phyloP scores from a whole-genome alignment of 2,329 filamentous ascomycete species.

The Fusarium tupiense region DNA sequence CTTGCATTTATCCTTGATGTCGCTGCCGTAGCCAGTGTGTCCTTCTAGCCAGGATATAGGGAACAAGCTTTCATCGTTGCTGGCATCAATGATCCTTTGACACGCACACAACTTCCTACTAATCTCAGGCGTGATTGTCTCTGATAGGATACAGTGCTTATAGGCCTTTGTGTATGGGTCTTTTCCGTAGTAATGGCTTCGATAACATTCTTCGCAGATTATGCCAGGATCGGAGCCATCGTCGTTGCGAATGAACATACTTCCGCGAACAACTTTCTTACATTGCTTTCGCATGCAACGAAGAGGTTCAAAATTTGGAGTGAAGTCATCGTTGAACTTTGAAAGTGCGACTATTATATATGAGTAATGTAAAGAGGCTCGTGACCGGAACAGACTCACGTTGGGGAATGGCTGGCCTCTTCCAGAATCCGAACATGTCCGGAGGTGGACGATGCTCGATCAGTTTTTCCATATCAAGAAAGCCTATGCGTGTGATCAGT shows the following conservation, averaged over 20 bases:
- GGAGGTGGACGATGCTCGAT: conserved; percentile 34
- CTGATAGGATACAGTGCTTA: conserved; percentile 28
- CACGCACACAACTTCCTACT: conserved; percentile 32
- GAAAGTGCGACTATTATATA: conserved; percentile 17
- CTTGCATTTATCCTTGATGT: background rate
- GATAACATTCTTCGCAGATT: conserved; percentile 35
- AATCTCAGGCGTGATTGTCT: conserved; percentile 26
- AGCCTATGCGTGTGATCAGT: conserved; percentile 15
- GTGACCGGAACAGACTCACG: background rate
- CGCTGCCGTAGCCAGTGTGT: background rate
- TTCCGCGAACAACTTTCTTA: conserved; percentile 26
- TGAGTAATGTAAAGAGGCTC: background rate
- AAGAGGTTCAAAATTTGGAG: conserved; percentile 27
- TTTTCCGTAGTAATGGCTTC: conserved; percentile 14
- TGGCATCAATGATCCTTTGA: background rate
- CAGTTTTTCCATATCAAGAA: conserved; percentile 36
- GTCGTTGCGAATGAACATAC: conserved; percentile 29
- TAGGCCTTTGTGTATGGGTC: conserved; percentile 27
- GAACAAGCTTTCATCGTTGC: background rate
- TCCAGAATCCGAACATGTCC: conserved; percentile 31
- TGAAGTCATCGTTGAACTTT: conserved; percentile 11
- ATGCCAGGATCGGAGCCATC: conserved; percentile 1
- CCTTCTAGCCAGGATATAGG: conserved; percentile 11
- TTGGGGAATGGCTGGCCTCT: conserved; percentile 36
- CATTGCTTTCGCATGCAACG: conserved; percentile 28